Evolutionary conservation across 139 green algal species (phyloP).

Genomic region (Diplosphaera chodatii): DNA sequence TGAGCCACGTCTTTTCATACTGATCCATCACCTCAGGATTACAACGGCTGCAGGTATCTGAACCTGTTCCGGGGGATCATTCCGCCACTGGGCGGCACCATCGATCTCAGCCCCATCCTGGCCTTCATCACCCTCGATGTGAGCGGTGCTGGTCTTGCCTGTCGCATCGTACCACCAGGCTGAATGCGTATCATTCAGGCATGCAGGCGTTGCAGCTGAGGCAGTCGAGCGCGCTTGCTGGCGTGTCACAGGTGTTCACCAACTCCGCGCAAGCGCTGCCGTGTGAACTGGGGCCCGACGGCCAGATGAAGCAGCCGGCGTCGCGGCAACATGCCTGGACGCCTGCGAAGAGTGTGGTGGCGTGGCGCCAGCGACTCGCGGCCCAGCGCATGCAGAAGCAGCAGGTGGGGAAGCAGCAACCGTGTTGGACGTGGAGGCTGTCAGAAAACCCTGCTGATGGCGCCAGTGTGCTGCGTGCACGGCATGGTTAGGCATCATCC

Average conservation of each 20-base stretch:
- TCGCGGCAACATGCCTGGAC: background rate
- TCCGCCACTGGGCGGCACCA: conserved; percentile 81
- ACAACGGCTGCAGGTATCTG: conserved; percentile 79
- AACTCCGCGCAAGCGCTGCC: conserved; percentile 78
- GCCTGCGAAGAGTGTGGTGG: background rate
- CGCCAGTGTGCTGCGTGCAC: too few species aligned
- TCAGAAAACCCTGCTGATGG: too few species aligned
- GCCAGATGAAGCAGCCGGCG: conserved; percentile 5
- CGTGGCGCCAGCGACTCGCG: conserved; percentile 22
- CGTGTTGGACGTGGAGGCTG: too few species aligned
- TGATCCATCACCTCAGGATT: too few species aligned
- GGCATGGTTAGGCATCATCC: too few species aligned
- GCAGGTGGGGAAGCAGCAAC: too few species aligned
- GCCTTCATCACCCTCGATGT: conserved; percentile 92
- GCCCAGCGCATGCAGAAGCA: conserved; percentile 13
- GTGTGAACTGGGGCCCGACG: conserved; percentile 58
- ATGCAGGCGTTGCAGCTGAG: too few species aligned
- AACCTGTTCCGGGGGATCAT: conserved; percentile 98
- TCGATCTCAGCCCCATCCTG: conserved; percentile 96
- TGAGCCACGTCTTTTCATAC: too few species aligned
- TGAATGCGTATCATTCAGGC: too few species aligned
- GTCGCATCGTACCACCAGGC: too few species aligned
- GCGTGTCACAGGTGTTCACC: conserved; percentile 80
- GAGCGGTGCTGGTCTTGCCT: too few species aligned
- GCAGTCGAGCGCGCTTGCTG: too few species aligned